Evolutionary conservation across 306 rosid genomes (phyloP).

Genomic region (Cyamopsis tetragonoloba): DNA sequence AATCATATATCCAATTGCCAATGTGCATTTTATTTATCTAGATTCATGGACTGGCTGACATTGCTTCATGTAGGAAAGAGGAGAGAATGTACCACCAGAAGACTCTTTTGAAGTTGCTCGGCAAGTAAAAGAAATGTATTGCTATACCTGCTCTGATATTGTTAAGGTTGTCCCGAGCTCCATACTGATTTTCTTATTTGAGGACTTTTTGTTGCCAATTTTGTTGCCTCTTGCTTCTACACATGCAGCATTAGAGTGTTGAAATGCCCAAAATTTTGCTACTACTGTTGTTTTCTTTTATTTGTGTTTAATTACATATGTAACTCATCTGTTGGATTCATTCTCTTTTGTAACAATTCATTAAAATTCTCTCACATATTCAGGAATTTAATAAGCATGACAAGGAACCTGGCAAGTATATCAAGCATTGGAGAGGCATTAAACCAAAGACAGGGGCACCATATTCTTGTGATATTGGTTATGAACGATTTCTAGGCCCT

Average conservation of each 20-base stretch:
- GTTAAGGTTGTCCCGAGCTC: slow-evolving; percentile 68
- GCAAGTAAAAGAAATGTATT: slow-evolving; percentile 91
- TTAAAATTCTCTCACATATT: too few species aligned
- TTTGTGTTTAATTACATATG: not conserved
- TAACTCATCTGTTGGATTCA: not conserved
- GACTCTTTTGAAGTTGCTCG: slow-evolving; percentile 98
- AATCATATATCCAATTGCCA: slow-evolving; percentile 15
- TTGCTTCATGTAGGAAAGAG: slow-evolving; percentile 81
- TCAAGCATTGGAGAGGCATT: slow-evolving; percentile 95
- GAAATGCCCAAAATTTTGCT: not conserved
- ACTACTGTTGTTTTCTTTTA: not conserved
- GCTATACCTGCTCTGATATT: slow-evolving; percentile 96
- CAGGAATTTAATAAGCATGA: slow-evolving; percentile 96
- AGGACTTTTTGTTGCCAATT: slow-evolving; percentile 6
- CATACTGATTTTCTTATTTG: not conserved
- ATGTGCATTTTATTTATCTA: not conserved
- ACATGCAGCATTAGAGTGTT: not conserved
- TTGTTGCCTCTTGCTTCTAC: not conserved
- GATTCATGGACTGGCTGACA: slow-evolving; percentile 28
- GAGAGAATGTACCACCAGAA: slow-evolving; percentile 95
- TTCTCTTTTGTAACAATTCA: slow-evolving; percentile 25
- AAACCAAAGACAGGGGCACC: slow-evolving; percentile 99
- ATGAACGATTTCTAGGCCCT: slow-evolving; percentile 97
- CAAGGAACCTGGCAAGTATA: slow-evolving; percentile 86
- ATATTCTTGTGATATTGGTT: slow-evolving; percentile 96